Evolutionary conservation across 1,284 basidiomycete species (phyloP).

Genomic region (Boletus mariae): DNA sequence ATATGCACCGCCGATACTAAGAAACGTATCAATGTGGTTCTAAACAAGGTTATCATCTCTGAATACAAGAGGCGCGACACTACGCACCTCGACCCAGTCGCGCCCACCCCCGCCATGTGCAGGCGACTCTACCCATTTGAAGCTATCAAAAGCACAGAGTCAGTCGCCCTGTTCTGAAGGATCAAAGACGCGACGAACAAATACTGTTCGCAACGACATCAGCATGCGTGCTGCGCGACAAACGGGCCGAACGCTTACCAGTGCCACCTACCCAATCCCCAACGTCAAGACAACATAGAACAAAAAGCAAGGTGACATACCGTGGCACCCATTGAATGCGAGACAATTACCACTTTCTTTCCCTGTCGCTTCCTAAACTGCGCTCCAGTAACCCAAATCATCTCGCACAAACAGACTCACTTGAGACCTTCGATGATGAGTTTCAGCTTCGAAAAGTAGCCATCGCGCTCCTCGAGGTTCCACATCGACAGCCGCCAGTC

Average conservation of each 20-base stretch:
- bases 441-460: constrained; percentile 90
- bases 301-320: constrained; percentile 39
- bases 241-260: constrained; percentile 39
- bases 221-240: constrained; percentile 1
- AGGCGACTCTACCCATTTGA: constrained; percentile 96
- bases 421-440: constrained; percentile 80
- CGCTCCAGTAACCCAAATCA: background rate
- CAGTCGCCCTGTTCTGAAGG: background rate
- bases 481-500: constrained; percentile 91
- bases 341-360: constrained; percentile 83
- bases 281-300: background rate
- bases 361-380: constrained; percentile 57
- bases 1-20: constrained; percentile 87
- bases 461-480: constrained; percentile 90
- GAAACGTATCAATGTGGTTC: constrained; percentile 78
- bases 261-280: constrained; percentile 38
- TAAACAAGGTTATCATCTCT: constrained; percentile 2
- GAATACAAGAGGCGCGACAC: background rate
- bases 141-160: constrained; percentile 40
- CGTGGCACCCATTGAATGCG: constrained; percentile 88
- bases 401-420: constrained; percentile 37
- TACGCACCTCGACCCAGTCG: constrained; percentile 83
- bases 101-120: constrained; percentile 82
- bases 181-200: constrained; percentile 46
- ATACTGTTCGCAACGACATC: constrained; percentile 42